Percentiles rank a stretch among this genome's conserved stretches.
Conservation (phyloP, 2,329 filamentous ascomycete genomes). For the Colletotrichum sojae region DNA sequence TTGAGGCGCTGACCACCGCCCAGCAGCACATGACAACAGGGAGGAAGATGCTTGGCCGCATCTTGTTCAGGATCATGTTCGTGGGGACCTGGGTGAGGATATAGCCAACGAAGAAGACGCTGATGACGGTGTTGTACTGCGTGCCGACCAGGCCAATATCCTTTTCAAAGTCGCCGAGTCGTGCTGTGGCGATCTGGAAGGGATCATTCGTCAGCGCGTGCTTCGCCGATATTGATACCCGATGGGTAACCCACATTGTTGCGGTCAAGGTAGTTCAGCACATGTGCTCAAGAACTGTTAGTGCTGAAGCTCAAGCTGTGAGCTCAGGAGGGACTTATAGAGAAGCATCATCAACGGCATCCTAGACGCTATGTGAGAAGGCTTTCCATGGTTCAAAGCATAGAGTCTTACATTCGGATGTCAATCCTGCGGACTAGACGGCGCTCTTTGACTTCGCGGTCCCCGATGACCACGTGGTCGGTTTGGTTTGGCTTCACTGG, state of each 20-base stretch:
- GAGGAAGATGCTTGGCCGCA: constrained; percentile 24
- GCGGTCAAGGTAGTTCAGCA: constrained; percentile 11
- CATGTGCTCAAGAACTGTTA: constrained; percentile 11
- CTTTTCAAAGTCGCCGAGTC: constrained; percentile 22
- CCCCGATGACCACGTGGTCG: background rate
- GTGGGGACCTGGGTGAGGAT: constrained; percentile 25
- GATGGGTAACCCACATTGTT: background rate
- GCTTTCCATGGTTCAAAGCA: background rate
- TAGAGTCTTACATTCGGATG: background rate
- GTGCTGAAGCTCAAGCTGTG: background rate
- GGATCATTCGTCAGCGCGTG: background rate
- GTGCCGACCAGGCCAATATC: constrained; percentile 20
- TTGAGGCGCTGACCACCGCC: constrained; percentile 19
- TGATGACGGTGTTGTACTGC: constrained; percentile 25
- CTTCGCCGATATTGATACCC: background rate
- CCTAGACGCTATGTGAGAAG: background rate
- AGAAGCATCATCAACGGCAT: constrained; percentile 23
- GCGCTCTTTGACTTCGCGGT: constrained; percentile 6
- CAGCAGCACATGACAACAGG: constrained; percentile 27
- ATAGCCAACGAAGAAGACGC: constrained; percentile 30
- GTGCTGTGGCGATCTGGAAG: background rate
- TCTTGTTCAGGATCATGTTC: constrained; percentile 33
- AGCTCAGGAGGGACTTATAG: constrained; percentile 8
- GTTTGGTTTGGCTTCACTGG: background rate
- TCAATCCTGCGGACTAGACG: constrained; percentile 12